A percentile compares a stretch with the other conserved stretches of the same genome.
Conservation (phyloP, 352 stramenopile genomes). For the Pythium aristosporum region DNA sequence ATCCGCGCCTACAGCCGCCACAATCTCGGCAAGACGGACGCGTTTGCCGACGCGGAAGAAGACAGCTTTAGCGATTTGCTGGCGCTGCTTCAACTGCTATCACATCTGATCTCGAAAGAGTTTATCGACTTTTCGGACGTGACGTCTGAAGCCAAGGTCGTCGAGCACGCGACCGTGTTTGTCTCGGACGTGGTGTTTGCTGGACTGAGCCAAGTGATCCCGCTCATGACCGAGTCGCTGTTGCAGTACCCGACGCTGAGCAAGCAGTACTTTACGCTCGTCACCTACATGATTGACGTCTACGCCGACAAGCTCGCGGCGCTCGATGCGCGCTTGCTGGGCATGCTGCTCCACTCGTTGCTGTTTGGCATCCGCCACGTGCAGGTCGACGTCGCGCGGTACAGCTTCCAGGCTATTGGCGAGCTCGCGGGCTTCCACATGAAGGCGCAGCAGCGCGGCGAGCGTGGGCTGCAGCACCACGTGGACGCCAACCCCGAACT, state of each 20-base stretch:
- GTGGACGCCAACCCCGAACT: conserved; percentile 48
- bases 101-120: conserved; percentile 77
- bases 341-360: conserved; percentile 72
- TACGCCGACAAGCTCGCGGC: conserved; percentile 77
- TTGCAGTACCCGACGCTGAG: conserved; percentile 83
- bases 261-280: conserved; percentile 88
- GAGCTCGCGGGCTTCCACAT: conserved; percentile 73
- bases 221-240: conserved; percentile 88
- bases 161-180: conserved; percentile 57
- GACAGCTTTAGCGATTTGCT: conserved; percentile 76
- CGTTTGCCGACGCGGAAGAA: conserved; percentile 65
- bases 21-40: conserved; percentile 70
- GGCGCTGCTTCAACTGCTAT: conserved; percentile 76
- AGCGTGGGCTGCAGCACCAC: conserved; percentile 51
- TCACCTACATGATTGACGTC: conserved; percentile 86
- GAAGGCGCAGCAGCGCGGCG: conserved; percentile 50
- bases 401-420: conserved; percentile 82
- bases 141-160: conserved; percentile 52
- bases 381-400: conserved; percentile 68
- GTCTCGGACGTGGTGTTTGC: conserved; percentile 89
- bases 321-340: conserved; percentile 64
- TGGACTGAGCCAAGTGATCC: conserved; percentile 82
- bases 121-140: conserved; percentile 87
- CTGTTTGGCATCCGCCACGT: conserved; percentile 76
- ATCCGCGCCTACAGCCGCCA: conserved; percentile 66